A percentile compares a stretch with the other conserved stretches of the same genome.
Conservation (phyloP, 2,329 filamentous ascomycete species). For the Aspergillus ruber region DNA sequence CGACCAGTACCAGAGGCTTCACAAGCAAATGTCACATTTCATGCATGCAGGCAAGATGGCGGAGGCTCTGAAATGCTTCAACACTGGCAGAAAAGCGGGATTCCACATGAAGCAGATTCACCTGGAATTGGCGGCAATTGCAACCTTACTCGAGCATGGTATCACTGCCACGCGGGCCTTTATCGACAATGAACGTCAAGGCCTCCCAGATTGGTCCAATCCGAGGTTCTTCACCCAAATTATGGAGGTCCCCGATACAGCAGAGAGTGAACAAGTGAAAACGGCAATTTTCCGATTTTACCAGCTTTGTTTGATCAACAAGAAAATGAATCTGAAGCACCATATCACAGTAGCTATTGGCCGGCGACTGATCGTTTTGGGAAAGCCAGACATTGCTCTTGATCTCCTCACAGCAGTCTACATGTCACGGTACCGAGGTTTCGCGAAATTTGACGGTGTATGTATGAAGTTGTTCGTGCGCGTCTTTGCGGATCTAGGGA, state of each 20-base stretch:
- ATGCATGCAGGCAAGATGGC: constrained; percentile 31
- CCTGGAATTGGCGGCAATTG: constrained; percentile 31
- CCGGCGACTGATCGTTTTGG: constrained; percentile 21
- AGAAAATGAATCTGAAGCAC: constrained; percentile 29
- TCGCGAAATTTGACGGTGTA: constrained; percentile 28
- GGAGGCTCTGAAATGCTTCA: constrained; percentile 25
- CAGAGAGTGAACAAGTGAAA: constrained; percentile 24
- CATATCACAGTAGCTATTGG: constrained; percentile 25
- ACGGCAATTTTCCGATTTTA: constrained; percentile 36
- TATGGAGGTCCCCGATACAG: constrained; percentile 15
- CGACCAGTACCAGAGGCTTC: constrained; percentile 27
- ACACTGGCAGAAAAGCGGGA: constrained; percentile 21
- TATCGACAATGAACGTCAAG: constrained; percentile 24
- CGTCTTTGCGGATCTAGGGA: constrained; percentile 22
- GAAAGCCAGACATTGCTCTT: constrained; percentile 22
- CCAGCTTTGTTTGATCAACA: constrained; percentile 27
- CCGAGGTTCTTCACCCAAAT: constrained; percentile 34
- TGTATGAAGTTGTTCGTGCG: constrained; percentile 34
- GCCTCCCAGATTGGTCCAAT: constrained; percentile 11
- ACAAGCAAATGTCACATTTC: constrained; percentile 31
- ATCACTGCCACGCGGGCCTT: constrained; percentile 24
- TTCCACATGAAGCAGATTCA: constrained; percentile 28
- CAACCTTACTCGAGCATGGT: constrained; percentile 28
- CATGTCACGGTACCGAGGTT: constrained; percentile 29
- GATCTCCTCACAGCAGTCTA: constrained; percentile 31